phyloP scores from a whole-genome alignment of 2,329 filamentous ascomycete genomes.

The Penicillium sp. region DNA sequence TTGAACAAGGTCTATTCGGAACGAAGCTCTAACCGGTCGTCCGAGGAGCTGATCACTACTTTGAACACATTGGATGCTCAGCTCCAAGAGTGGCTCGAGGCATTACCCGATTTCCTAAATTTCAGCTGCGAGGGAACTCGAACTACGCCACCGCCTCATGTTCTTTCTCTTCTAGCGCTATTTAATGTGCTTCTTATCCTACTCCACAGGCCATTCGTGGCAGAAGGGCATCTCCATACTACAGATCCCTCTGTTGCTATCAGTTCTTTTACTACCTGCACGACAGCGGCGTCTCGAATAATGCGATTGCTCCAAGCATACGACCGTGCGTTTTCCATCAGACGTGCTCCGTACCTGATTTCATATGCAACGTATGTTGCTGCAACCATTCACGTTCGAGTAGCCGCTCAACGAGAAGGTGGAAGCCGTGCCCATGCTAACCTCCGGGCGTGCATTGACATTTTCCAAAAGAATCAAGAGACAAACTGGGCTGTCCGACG shows the following conservation, averaged over 20 bases:
- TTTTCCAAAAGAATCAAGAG: conserved; percentile 51
- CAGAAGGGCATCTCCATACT: conserved; percentile 40
- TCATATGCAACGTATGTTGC: conserved; percentile 57
- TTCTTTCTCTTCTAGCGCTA: conserved; percentile 48
- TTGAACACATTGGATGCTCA: conserved; percentile 42
- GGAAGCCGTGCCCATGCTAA: conserved; percentile 42
- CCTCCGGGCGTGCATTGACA: conserved; percentile 46
- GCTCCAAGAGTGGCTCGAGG: conserved; percentile 44
- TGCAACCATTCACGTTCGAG: conserved; percentile 53
- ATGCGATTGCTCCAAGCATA: conserved; percentile 47
- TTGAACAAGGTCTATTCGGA: conserved; percentile 49
- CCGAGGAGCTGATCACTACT: conserved; percentile 33
- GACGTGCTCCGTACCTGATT: conserved; percentile 50
- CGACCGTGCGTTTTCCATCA: conserved; percentile 46
- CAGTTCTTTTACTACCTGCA: conserved; percentile 48
- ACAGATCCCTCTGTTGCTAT: conserved; percentile 43
- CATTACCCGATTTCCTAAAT: conserved; percentile 45
- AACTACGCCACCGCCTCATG: conserved; percentile 45
- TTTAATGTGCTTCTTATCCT: conserved; percentile 55
- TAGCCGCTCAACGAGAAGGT: conserved; percentile 47
- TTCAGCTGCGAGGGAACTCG: conserved; percentile 34
- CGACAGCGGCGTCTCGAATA: conserved; percentile 48
- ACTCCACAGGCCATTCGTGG: conserved; percentile 54
- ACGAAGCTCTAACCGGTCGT: conserved; percentile 38
- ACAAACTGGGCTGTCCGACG: conserved; percentile 52